Evolutionary conservation across 2,329 filamentous ascomycete genomes (phyloP).

Genomic region (Paecilomyces fulvus): DNA sequence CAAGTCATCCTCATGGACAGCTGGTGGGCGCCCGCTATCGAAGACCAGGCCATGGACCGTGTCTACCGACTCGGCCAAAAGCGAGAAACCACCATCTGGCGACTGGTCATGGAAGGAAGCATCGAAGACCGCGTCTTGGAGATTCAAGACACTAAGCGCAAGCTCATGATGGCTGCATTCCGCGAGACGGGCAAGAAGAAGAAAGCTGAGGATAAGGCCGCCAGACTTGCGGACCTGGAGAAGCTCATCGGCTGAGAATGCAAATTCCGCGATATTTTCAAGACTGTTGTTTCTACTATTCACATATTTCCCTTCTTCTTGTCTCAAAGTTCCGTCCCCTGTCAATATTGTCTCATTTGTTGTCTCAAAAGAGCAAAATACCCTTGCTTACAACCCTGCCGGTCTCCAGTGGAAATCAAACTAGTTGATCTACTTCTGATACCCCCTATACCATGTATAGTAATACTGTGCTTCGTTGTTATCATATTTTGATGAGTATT

Average conservation of each 20-base stretch:
- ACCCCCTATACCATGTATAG: not conserved
- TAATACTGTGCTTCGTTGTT: not conserved
- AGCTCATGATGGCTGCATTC: conserved; percentile 70
- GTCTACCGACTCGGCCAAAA: conserved; percentile 81
- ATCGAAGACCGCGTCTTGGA: conserved; percentile 74
- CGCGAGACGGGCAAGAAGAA: conserved; percentile 57
- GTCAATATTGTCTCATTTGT: no score
- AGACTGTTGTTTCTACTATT: not conserved
- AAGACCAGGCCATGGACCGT: conserved; percentile 83
- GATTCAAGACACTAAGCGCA: conserved; percentile 70
- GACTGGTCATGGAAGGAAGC: conserved; percentile 69
- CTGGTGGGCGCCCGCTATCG: conserved; percentile 91
- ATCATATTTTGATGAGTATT: no score
- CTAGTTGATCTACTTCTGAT: not conserved
- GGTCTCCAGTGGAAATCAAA: not conserved
- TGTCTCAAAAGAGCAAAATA: no score
- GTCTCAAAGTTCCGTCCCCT: no score
- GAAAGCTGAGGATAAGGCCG: conserved; percentile 46
- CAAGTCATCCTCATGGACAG: conserved; percentile 76
- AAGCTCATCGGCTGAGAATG: conserved; percentile 15
- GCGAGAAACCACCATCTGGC: conserved; percentile 67
- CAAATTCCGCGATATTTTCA: not conserved
- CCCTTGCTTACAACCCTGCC: not conserved
- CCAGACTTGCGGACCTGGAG: conserved; percentile 44
- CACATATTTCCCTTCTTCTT: not conserved